Evolutionary conservation across 257 asterid species (phyloP), one percentile per base, ranked within the genome.

Genomic region (Primulina eburnea): DNA sequence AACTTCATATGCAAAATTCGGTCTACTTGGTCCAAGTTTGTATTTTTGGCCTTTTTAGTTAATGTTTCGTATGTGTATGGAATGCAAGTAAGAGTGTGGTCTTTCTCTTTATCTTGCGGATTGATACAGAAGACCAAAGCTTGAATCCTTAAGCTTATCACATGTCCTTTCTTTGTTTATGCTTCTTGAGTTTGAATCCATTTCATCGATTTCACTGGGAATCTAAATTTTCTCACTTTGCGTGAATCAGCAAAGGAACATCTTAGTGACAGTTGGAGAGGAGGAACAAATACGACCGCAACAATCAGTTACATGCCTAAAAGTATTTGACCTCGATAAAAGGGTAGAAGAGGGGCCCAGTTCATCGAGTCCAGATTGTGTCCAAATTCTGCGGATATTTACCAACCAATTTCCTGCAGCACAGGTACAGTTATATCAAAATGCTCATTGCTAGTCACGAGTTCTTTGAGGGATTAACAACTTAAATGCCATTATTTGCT

Each of bases 361-460:
- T 82, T 63, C 89, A 30, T 83, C 92, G 5, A 79, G 73, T 77
- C 96, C 97, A 14, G 97, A 93, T 62, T 90, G 97, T 67, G 67
- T 92, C 75, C 96, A 90, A 72, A 93, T 87, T 63, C 73, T 93
- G 83, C 85, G 97, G 38, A 76, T 93, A 65, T 93, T 93, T 65
- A 93, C 96, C 65, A 84, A 69, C 70, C 97, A 90, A 70, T 93
- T 90, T 78, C 91, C 96, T 60, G 96, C 90, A 86, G 95, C 97
- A 58, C 85, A 89, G 96, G 99, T 93, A 72, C 47, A 24, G 34
- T 58, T 24, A 16, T 40, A 16, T 26, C 7, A 38, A n/a, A 53
- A 24, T 43, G 34, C 52, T 40, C 34, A 37, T 70, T 50, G 18
- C 32, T 37, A 16, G 34, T 34, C 66, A 26, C 68, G 71, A 52